These are phyloP conservation scores for Penicillium crystallinum DNA, from an alignment of 495 filamentous ascomycete species.

Conservation along the genomic window DNA sequence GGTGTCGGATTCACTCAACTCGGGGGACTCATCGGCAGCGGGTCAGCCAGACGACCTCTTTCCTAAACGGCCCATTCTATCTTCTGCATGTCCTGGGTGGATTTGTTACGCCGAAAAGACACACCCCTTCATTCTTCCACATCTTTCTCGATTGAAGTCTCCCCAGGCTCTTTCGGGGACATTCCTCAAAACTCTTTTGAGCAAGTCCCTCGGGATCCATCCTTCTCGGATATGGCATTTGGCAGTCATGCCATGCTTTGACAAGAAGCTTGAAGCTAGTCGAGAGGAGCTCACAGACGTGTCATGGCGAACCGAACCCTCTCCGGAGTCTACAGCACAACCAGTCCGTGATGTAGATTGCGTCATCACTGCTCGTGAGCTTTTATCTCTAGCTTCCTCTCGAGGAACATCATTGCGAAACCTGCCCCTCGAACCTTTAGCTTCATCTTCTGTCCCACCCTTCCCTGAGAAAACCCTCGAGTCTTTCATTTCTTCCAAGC, in stretches of 20 bases:
- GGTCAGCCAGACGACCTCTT: conserved; percentile 15
- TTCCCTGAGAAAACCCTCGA: conserved; percentile 71
- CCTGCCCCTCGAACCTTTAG: conserved; percentile 54
- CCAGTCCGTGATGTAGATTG: conserved; percentile 89
- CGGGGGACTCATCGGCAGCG: conserved; percentile 12
- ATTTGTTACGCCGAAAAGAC: conserved; percentile 98
- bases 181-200: conserved; percentile 77
- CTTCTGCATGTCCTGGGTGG: conserved; percentile 94
- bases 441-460: conserved; percentile 24
- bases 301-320: conserved; percentile 51
- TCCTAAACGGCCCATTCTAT: conserved; percentile 70
- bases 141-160: conserved; percentile 86
- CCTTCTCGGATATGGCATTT: conserved; percentile 88
- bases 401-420: conserved; percentile 66
- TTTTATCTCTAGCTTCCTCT: conserved; percentile 79
- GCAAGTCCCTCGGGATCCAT: conserved; percentile 60
- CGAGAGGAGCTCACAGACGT: conserved; percentile 84
- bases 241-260: conserved; percentile 96
- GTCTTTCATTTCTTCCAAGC: conserved; percentile 58
- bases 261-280: conserved; percentile 97
- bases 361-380: conserved; percentile 91
- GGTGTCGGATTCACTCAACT: conserved; percentile 43
- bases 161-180: conserved; percentile 90
- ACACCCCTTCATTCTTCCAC: conserved; percentile 85
- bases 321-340: conserved; percentile 25